Evolutionary conservation across 2,329 filamentous ascomycete genomes (phyloP), one percentile per base, ranked within the genome.

Genomic region (Neurospora sp.): DNA sequence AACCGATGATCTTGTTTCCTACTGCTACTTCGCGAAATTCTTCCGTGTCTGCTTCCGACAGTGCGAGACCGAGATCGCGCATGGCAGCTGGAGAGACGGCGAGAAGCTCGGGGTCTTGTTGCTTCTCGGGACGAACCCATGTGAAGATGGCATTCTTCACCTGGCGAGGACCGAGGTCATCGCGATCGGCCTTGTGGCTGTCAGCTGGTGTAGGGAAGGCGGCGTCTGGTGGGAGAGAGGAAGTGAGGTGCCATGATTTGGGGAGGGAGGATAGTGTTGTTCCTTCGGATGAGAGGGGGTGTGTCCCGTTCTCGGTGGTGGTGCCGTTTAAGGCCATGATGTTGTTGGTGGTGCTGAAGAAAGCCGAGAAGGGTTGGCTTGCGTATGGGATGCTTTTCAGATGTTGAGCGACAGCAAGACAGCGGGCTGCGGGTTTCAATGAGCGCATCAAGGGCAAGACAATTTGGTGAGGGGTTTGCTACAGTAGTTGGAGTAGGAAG

Each of bases 131-230:
- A 4, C 93, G 89, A 23, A 99, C 93, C 84, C 90, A 99, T 8
- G 94, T 97, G 81, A 92, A 99, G 67, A 95, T 81, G 4, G 96
- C 95, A 71, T 89, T 88, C 77, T 90, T 92, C 52, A 99, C 96
- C 79, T 93, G 85, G 67, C 94, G 91, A 17, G 96, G 95, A 0
- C 87, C 86, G 67, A 98, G 89, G 41, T 90, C 82, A 70, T 91
- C 86, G 75, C 95, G 89, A 1, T 93, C 90, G 0, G 92, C 93
- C 74, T 88, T 86, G 80, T 98, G 92, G 0, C 95, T 97, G 71
- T 86, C 86, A 71, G 89, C 86, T 0, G 96, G 93, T 0, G 93
- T 96, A 17, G 93, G 90, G 77, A 92, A 97, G 37, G 87, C 81
- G 11, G 89, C 80, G 77, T 99, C 96, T 8, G 93, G 81, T 3